phyloP scores from a whole-genome alignment of 164 flowering plant species.

The Protea cynaroides region DNA sequence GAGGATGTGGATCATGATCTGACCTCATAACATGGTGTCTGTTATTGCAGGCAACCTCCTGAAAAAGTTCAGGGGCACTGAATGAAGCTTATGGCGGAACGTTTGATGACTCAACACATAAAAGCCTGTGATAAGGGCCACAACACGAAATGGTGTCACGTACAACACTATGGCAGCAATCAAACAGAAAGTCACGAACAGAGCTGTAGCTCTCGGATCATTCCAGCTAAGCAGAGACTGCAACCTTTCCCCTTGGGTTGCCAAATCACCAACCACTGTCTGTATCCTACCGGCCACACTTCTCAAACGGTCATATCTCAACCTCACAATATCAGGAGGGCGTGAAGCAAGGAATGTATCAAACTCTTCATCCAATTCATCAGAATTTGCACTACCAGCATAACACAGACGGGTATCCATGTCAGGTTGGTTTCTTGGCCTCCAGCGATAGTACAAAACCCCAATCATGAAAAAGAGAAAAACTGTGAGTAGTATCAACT shows the following conservation, averaged over 20 bases:
- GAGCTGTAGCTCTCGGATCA: slow-evolving; percentile 63
- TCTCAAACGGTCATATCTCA: slow-evolving; percentile 68
- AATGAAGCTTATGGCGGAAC: slow-evolving; percentile 68
- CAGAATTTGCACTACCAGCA: slow-evolving; percentile 55
- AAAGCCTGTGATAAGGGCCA: slow-evolving; percentile 45
- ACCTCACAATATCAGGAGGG: slow-evolving; percentile 45
- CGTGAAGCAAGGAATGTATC: slow-evolving; percentile 67
- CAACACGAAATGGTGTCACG: slow-evolving; percentile 58
- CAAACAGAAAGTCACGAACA: slow-evolving; percentile 56
- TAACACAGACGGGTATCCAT: slow-evolving; percentile 70
- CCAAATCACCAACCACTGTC: slow-evolving; percentile 69
- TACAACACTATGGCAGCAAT: slow-evolving; percentile 59
- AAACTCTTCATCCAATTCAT: slow-evolving; percentile 76
- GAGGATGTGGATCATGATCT: too few relatives aligned
- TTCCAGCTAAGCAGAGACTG: slow-evolving; percentile 73
- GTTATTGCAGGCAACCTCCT: slow-evolving; percentile 64
- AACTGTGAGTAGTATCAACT: slow-evolving; percentile 69
- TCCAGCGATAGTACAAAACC: slow-evolving; percentile 57
- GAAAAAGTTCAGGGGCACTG: slow-evolving; percentile 61
- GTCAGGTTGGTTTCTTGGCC: slow-evolving; percentile 71
- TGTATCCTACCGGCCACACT: slow-evolving; percentile 71
- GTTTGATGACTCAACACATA: slow-evolving; percentile 63
- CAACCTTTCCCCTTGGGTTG: slow-evolving; percentile 75
- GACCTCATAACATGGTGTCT: slow-evolving; percentile 55
- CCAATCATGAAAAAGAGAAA: slow-evolving; percentile 80